Percentiles rank a stretch among this genome's conserved stretches.
phyloP scores from a whole-genome alignment of 164 flowering plant species.

The Vitis labrusca region DNA sequence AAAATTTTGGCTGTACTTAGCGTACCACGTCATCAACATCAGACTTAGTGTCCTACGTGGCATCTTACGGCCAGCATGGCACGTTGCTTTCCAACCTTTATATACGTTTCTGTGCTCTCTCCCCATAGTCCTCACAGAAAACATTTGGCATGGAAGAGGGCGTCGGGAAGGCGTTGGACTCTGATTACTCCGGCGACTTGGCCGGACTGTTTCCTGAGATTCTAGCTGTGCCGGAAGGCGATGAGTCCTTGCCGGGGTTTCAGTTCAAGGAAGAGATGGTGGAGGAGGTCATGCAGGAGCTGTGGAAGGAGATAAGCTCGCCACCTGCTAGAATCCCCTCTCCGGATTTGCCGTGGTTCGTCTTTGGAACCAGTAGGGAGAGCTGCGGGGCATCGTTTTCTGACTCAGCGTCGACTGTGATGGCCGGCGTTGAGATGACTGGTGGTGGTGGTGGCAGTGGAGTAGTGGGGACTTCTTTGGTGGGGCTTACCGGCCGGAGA shows the following conservation, averaged over 20 bases:
- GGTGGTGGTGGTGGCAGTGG: background rate
- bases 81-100: background rate
- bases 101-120: background rate
- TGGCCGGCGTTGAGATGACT: slow-evolving; percentile 16
- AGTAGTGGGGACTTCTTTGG: background rate
- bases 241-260: slow-evolving; percentile 2
- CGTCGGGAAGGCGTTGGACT: background rate
- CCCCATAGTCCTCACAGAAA: background rate
- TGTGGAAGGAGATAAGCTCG: slow-evolving; percentile 13
- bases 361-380: background rate
- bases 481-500: background rate
- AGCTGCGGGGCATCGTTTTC: slow-evolving; percentile 21
- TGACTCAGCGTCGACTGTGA: slow-evolving; percentile 15
- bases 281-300: slow-evolving; percentile 23
- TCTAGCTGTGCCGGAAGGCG: background rate
- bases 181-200: background rate
- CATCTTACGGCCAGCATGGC: slow-evolving; percentile 12
- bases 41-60: slow-evolving; percentile 14
- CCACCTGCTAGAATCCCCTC: background rate
- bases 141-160: background rate
- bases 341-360: background rate
- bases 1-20: slow-evolving; percentile 3
- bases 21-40: slow-evolving; percentile 12
- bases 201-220: background rate
- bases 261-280: slow-evolving; percentile 19